Evolutionary conservation across 116 monocot species (phyloP).

Genomic region (Posidonia oceanica): DNA sequence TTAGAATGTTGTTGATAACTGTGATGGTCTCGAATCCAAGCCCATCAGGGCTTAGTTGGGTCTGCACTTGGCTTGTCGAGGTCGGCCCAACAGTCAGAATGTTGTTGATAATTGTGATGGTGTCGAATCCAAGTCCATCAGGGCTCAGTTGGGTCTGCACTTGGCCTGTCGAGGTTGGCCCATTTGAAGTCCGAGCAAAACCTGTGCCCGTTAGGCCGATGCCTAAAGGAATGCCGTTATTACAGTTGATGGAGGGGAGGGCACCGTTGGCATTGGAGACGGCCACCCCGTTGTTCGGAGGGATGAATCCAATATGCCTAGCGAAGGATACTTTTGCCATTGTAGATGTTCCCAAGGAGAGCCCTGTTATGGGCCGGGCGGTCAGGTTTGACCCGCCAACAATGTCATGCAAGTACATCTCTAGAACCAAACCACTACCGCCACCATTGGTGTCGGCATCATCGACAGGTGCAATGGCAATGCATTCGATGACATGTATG

Average conservation of each 20-base stretch:
- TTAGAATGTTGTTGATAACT: slow-evolving; percentile 17
- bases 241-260: slow-evolving; percentile 5
- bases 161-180: neutral
- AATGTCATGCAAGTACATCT: slow-evolving; percentile 8
- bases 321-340: slow-evolving; percentile 9
- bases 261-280: slow-evolving; percentile 7
- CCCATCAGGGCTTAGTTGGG: slow-evolving; percentile 10
- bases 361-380: slow-evolving; percentile 8
- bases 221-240: slow-evolving; percentile 4
- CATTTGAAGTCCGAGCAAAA: neutral
- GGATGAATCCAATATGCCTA: slow-evolving; percentile 5
- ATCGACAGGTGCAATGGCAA: neutral
- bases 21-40: slow-evolving; percentile 16
- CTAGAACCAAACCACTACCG: neutral
- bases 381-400: slow-evolving; percentile 8
- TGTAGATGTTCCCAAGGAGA: slow-evolving; percentile 11
- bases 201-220: neutral
- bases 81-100: slow-evolving; percentile 9
- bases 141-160: slow-evolving; percentile 8
- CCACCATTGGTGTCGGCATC: neutral
- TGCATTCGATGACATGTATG: neutral
- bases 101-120: slow-evolving; percentile 18
- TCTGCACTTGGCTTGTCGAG: slow-evolving; percentile 1
- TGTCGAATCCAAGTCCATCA: slow-evolving; percentile 15
- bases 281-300: slow-evolving; percentile 6